A percentile compares a stretch with the other conserved stretches of the same genome.
phyloP scores from a whole-genome alignment of 257 asterid genomes.

The Nyctanthes arbortristis region DNA sequence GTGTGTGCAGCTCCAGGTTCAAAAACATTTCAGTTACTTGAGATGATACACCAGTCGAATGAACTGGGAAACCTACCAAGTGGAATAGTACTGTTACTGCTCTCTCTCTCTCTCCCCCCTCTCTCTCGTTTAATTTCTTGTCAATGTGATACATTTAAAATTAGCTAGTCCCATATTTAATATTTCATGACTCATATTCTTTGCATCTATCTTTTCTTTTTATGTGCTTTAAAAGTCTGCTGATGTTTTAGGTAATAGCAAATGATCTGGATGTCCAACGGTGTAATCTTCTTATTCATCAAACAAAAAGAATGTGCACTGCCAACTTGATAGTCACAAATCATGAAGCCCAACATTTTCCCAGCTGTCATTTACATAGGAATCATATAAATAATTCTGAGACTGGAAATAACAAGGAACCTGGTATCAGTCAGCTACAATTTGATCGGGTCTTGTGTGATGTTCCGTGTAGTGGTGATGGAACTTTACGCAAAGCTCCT shows the following conservation, averaged over 20 bases:
- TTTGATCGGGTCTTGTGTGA: constrained; percentile 99
- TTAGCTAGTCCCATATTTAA: constrained; percentile 23
- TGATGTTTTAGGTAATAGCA: constrained; percentile 67
- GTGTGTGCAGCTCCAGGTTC: constrained; percentile 99
- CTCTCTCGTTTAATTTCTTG: constrained; percentile 11
- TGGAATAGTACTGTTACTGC: constrained; percentile 97
- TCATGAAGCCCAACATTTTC: constrained; percentile 99
- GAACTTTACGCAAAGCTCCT: constrained; percentile 98
- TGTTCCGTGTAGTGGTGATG: constrained; percentile 99
- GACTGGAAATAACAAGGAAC: constrained; percentile 42
- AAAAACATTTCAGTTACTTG: constrained; percentile 94
- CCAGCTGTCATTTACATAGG: constrained; percentile 72
- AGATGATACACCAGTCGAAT: constrained; percentile 81
- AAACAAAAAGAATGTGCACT: constrained; percentile 98
- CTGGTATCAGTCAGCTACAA: constrained; percentile 63
- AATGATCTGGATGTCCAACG: constrained; percentile 96
- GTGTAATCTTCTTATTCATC: constrained; percentile 99
- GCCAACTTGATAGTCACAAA: constrained; percentile 97
- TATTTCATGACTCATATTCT: constrained; percentile 9
- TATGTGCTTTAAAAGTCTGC: constrained; percentile 12
- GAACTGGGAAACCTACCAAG: constrained; percentile 78
- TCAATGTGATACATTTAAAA: constrained; percentile 7
- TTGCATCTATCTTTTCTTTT: constrained; percentile 13
- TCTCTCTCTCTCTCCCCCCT: constrained; percentile 6
- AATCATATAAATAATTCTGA: constrained; percentile 40